Evolutionary conservation across 768 basidiomycete species (phyloP).

Genomic region (Auricularia heimuer): DNA sequence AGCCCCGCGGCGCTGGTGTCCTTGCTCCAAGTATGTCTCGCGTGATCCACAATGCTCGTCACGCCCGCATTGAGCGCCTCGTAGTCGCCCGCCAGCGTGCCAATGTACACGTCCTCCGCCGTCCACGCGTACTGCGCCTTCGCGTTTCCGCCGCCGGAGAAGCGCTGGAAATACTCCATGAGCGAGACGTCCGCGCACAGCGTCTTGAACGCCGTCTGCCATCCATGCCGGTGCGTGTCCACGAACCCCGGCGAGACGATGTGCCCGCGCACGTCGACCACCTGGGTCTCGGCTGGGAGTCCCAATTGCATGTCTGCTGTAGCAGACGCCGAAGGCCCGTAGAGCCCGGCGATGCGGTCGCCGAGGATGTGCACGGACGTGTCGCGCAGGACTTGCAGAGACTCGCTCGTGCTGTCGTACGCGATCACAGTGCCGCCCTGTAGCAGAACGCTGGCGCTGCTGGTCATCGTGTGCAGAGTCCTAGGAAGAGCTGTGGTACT

Average conservation of each 20-base stretch:
- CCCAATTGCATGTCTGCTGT: neutral
- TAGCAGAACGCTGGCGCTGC: neutral
- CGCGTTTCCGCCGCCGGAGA: neutral
- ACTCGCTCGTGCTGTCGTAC: neutral
- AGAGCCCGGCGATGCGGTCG: conserved; percentile 17
- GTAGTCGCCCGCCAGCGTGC: conserved; percentile 22
- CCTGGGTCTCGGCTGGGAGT: conserved; percentile 11
- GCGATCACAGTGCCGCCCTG: neutral
- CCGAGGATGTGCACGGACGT: conserved; percentile 19
- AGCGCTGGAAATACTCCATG: neutral
- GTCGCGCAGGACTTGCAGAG: neutral
- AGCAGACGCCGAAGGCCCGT: conserved; percentile 8
- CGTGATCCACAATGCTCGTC: conserved; percentile 25
- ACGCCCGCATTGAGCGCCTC: conserved; percentile 23
- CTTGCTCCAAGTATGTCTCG: conserved; percentile 10
- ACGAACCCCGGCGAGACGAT: conserved; percentile 24
- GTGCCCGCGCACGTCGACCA: conserved; percentile 19
- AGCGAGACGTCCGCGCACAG: neutral
- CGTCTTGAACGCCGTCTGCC: conserved; percentile 1
- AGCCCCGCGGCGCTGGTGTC: neutral
- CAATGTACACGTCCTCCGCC: conserved; percentile 19
- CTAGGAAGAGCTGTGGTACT: too few relatives aligned
- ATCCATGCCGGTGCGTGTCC: conserved; percentile 19
- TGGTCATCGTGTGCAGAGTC: too few relatives aligned
- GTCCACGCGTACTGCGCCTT: conserved; percentile 11